A percentile compares a stretch with the other conserved stretches of the same genome.
These are phyloP conservation scores for Monosporascus sp. DNA, from an alignment of 2,329 filamentous ascomycete genomes.

Conservation along the genomic window DNA sequence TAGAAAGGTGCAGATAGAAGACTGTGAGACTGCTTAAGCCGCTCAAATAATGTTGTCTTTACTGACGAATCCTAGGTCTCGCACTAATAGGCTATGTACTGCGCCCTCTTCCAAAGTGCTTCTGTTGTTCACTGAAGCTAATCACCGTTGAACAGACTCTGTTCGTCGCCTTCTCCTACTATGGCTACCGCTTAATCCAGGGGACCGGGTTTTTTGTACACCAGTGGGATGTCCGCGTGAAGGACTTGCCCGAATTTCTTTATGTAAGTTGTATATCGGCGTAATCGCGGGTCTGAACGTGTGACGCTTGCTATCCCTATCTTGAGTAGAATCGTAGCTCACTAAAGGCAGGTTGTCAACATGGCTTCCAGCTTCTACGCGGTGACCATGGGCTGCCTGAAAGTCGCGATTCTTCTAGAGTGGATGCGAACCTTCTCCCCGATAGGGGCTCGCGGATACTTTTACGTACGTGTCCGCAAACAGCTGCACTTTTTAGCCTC, in stretches of 20 bases:
- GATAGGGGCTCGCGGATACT: background rate
- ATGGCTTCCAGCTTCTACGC: background rate
- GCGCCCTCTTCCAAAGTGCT: too few species aligned
- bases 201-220: background rate
- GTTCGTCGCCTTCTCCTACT: too few species aligned
- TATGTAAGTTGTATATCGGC: background rate
- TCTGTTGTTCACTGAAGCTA: too few species aligned
- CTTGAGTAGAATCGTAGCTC: background rate
- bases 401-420: background rate
- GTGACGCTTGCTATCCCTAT: background rate
- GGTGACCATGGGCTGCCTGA: background rate
- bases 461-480: background rate
- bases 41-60: too few species aligned
- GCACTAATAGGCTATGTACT: too few species aligned
- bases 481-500: too few species aligned
- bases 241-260: background rate
- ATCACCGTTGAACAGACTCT: too few species aligned
- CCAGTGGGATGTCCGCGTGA: background rate
- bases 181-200: too few species aligned
- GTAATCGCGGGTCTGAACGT: background rate
- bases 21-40: too few species aligned
- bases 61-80: too few species aligned
- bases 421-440: background rate
- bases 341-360: background rate
- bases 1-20: too few species aligned